These are phyloP conservation scores for Tulasnella sp. DNA, from an alignment of 768 basidiomycete genomes.

Conservation along the genomic window DNA sequence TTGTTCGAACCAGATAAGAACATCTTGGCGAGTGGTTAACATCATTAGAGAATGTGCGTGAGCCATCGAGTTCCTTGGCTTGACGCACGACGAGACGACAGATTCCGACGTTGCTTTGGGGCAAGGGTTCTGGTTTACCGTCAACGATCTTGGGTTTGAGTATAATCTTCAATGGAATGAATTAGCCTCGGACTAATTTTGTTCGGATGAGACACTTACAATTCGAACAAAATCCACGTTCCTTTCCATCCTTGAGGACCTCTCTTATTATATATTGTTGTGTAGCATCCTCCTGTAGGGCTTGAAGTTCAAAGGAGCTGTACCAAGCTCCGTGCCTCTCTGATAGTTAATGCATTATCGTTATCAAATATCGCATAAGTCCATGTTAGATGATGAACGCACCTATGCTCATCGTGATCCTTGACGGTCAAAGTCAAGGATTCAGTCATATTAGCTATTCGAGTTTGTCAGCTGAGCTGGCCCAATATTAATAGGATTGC, in stretches of 20 bases:
- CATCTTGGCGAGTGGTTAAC: conserved; percentile 69
- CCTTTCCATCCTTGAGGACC: conserved; percentile 78
- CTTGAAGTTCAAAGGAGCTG: conserved; percentile 63
- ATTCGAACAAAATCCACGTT: conserved; percentile 70
- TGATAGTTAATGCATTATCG: too few species aligned
- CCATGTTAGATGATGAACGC: too few species aligned
- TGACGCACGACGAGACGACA: conserved; percentile 90
- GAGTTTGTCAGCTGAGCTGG: too few species aligned
- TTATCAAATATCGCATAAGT: too few species aligned
- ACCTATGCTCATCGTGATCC: conserved; percentile 82
- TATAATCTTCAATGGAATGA: conserved; percentile 34
- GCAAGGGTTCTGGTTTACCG: conserved; percentile 54
- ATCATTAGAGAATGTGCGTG: conserved; percentile 54
- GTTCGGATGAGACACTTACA: conserved; percentile 28
- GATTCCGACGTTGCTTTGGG: conserved; percentile 74
- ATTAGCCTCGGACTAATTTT: too few species aligned
- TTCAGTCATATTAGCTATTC: conserved; percentile 40
- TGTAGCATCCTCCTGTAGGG: conserved; percentile 63
- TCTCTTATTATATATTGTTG: conserved; percentile 52
- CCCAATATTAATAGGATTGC: neutral
- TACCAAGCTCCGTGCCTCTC: conserved; percentile 61
- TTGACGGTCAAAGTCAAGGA: conserved; percentile 55
- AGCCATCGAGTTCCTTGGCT: conserved; percentile 81
- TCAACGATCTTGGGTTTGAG: conserved; percentile 48
- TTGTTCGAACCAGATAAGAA: conserved; percentile 38